Conservation (phyloP, 176 grass and related monocot species). For the Bonia amplexicaulis region DNA sequence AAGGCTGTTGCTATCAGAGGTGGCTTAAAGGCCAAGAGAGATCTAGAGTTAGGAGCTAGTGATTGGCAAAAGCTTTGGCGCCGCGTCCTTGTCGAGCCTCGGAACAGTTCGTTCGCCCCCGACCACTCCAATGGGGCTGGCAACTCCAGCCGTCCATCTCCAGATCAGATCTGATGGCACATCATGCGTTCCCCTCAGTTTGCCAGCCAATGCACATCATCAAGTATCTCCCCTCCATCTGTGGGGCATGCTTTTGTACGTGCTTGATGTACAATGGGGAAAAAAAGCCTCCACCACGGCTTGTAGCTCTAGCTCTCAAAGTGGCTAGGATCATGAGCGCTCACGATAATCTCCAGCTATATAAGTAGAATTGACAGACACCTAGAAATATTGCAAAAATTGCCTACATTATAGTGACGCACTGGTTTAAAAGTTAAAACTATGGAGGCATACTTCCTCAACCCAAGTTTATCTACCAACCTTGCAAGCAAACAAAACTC, state of each 20-base stretch:
- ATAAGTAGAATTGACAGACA: not conserved
- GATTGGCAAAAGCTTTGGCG: slow-evolving; percentile 34
- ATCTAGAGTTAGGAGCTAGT: slow-evolving; percentile 17
- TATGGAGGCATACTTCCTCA: not conserved
- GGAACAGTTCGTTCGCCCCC: not conserved
- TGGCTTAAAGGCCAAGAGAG: slow-evolving; percentile 33
- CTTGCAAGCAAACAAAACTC: not conserved
- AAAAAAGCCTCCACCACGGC: slow-evolving; percentile 6
- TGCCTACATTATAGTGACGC: not conserved
- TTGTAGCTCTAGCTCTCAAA: slow-evolving; percentile 2
- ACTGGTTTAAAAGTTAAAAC: not conserved
- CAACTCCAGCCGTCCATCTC: slow-evolving; percentile 30
- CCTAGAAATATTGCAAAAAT: not conserved
- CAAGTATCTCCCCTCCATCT: not conserved
- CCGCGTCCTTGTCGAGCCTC: slow-evolving; percentile 18
- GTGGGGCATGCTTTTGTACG: slow-evolving; percentile 19
- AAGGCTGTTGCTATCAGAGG: slow-evolving; percentile 26
- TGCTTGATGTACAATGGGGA: slow-evolving; percentile 10
- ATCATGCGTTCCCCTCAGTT: slow-evolving; percentile 23
- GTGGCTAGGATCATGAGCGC: not conserved
- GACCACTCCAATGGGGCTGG: slow-evolving; percentile 23
- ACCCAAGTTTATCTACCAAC: not conserved
- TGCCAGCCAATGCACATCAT: slow-evolving; percentile 26
- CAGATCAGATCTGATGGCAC: slow-evolving; percentile 38
- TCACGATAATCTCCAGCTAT: not conserved